phyloP scores from a whole-genome alignment of 2,329 filamentous ascomycete genomes.

The Tolypocladium tundrense region DNA sequence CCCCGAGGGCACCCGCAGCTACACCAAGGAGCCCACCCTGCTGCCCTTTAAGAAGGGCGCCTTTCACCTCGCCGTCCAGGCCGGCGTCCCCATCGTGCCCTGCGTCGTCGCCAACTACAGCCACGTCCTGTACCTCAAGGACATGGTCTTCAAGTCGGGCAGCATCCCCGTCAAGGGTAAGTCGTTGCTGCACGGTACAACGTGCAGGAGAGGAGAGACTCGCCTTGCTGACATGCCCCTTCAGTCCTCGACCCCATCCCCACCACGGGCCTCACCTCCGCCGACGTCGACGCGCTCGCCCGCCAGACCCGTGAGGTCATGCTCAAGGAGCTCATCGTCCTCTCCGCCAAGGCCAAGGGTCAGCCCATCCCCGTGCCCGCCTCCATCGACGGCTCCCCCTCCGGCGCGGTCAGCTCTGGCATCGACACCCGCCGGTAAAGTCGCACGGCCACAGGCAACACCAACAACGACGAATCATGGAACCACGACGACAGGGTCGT shows the following conservation, averaged over 20 bases:
- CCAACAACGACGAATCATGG: neutral
- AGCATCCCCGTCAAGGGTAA: slow-evolving; percentile 66
- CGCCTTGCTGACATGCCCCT: neutral
- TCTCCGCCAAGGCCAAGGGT: slow-evolving; percentile 42
- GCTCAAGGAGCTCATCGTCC: slow-evolving; percentile 52
- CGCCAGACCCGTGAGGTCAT: slow-evolving; percentile 62
- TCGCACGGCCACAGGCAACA: neutral
- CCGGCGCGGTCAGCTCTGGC: slow-evolving; percentile 16
- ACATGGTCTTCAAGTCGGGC: slow-evolving; percentile 55
- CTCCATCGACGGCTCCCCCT: slow-evolving; percentile 8
- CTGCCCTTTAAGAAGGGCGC: slow-evolving; percentile 99
- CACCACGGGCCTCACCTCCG: slow-evolving; percentile 60
- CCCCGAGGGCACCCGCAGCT: slow-evolving; percentile 87
- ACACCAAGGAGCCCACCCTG: slow-evolving; percentile 68
- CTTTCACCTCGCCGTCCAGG: slow-evolving; percentile 91
- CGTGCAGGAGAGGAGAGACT: neutral
- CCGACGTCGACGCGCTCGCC: slow-evolving; percentile 68
- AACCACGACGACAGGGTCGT: neutral
- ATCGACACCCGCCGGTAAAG: slow-evolving; percentile 12
- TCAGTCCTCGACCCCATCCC: slow-evolving; percentile 71
- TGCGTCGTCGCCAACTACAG: slow-evolving; percentile 74
- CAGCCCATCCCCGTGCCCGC: slow-evolving; percentile 20
- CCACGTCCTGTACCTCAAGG: slow-evolving; percentile 57
- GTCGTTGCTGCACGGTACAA: slow-evolving; percentile 7
- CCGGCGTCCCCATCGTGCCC: slow-evolving; percentile 85